Conservation (phyloP, 1,284 basidiomycete species). For the Microbotryum saponariae region DNA sequence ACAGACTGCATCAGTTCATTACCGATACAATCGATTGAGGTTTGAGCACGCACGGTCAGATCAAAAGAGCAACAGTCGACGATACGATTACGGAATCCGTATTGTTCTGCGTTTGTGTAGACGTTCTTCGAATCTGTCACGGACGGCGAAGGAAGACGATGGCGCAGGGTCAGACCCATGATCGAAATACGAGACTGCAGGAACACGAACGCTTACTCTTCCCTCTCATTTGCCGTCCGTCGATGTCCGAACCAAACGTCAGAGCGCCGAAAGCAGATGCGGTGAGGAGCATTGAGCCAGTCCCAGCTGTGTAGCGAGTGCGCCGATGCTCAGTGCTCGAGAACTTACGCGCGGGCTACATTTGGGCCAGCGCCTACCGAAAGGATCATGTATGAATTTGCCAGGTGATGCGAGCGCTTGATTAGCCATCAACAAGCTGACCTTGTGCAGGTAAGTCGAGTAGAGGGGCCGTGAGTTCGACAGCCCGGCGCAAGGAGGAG, state of each 20-base stretch:
- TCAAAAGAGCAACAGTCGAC: conserved; percentile 85
- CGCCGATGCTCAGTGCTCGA: too few species aligned
- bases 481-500: too few species aligned
- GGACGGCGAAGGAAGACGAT: neutral
- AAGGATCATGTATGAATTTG: conserved; percentile 91
- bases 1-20: neutral
- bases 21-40: too few species aligned
- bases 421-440: conserved; percentile 90
- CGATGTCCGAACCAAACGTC: conserved; percentile 90
- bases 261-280: conserved; percentile 76
- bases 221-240: conserved; percentile 91
- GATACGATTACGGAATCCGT: conserved; percentile 66
- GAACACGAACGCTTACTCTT: conserved; percentile 51
- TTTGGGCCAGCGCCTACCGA: conserved; percentile 44
- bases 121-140: conserved; percentile 52
- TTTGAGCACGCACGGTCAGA: conserved; percentile 50
- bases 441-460: conserved; percentile 47
- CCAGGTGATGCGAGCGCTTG: conserved; percentile 83
- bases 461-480: neutral
- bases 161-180: neutral
- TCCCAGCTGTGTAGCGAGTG: conserved; percentile 52
- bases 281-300: conserved; percentile 86
- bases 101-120: conserved; percentile 67
- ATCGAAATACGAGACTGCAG: neutral
- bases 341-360: too few species aligned